Percentiles rank a stretch among this genome's conserved stretches.
phyloP scores from a whole-genome alignment of 495 filamentous ascomycete genomes.

The Cryomyces antarcticus region DNA sequence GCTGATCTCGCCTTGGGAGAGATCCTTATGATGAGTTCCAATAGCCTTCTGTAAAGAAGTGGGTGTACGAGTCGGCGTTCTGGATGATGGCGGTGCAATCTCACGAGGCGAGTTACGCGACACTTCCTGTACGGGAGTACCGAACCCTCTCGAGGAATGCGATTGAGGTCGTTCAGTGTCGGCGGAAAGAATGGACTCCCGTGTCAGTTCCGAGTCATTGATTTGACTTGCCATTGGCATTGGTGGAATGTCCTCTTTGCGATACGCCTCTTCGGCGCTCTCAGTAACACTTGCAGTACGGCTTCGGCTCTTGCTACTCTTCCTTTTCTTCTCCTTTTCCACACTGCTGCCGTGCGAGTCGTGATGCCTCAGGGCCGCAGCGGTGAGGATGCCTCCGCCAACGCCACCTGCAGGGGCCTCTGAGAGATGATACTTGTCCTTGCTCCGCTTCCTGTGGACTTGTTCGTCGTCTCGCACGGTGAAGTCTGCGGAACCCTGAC shows the following conservation, averaged over 20 bases:
- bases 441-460: slow-evolving; percentile 36
- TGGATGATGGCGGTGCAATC: slow-evolving; percentile 28
- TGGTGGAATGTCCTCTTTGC: slow-evolving; percentile 37
- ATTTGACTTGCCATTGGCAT: slow-evolving; percentile 77
- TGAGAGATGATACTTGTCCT: slow-evolving; percentile 24
- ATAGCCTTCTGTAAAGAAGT: slow-evolving; percentile 28
- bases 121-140: slow-evolving; percentile 35
- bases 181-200: slow-evolving; percentile 73
- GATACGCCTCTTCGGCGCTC: slow-evolving; percentile 10
- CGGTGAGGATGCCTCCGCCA: slow-evolving; percentile 37
- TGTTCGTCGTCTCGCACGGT: slow-evolving; percentile 32
- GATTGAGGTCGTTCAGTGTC: slow-evolving; percentile 53
- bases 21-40: slow-evolving; percentile 36
- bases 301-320: slow-evolving; percentile 30
- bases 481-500: slow-evolving; percentile 25
- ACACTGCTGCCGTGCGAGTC: slow-evolving; percentile 37
- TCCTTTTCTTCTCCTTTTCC: slow-evolving; percentile 25
- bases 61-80: slow-evolving; percentile 24
- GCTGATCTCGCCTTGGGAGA: slow-evolving; percentile 33
- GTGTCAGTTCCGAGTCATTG: slow-evolving; percentile 64
- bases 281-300: slow-evolving; percentile 34
- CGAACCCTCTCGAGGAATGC: slow-evolving; percentile 18
- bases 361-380: slow-evolving; percentile 42
- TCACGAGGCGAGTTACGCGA: slow-evolving; percentile 31
- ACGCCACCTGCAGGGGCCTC: slow-evolving; percentile 34